These are phyloP conservation scores for Colletotrichum magnum DNA, from an alignment of 2,329 filamentous ascomycete species.

Conservation along the genomic window DNA sequence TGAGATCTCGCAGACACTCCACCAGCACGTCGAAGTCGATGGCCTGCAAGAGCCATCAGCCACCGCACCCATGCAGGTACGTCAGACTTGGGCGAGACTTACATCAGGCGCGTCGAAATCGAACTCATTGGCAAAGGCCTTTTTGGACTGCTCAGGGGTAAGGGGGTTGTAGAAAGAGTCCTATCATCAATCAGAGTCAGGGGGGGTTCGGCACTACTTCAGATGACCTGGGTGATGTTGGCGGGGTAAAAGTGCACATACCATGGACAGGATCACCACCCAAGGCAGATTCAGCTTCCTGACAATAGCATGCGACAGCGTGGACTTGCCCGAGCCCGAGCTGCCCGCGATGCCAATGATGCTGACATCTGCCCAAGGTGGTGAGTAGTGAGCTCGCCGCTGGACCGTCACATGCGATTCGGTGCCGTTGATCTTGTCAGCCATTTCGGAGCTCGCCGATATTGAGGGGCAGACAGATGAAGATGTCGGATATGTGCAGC, in stretches of 20 bases:
- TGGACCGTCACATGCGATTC: constrained; percentile 63
- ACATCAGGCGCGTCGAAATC: constrained; percentile 93
- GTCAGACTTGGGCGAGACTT: constrained; percentile 28
- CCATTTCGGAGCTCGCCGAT: constrained; percentile 37
- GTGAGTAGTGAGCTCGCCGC: constrained; percentile 83
- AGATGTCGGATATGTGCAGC: constrained; percentile 28
- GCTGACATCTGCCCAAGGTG: constrained; percentile 95
- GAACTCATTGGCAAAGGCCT: constrained; percentile 91
- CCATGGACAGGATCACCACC: constrained; percentile 98
- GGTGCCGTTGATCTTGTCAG: constrained; percentile 40
- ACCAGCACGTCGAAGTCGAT: constrained; percentile 95
- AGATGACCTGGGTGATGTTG: neutral
- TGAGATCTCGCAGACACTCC: constrained; percentile 84
- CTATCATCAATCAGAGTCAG: constrained; percentile 58
- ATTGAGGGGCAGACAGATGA: neutral
- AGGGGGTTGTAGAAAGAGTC: constrained; percentile 98
- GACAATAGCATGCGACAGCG: constrained; percentile 91
- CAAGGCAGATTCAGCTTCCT: constrained; percentile 91
- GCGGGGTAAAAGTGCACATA: constrained; percentile 57
- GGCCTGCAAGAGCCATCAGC: constrained; percentile 61
- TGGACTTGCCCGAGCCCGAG: constrained; percentile 96
- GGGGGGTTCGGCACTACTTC: neutral
- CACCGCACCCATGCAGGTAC: neutral
- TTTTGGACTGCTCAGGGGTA: constrained; percentile 80
- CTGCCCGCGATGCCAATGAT: constrained; percentile 97